Conservation (phyloP, 768 basidiomycete genomes). For the Peribolospora kevripleyi region DNA sequence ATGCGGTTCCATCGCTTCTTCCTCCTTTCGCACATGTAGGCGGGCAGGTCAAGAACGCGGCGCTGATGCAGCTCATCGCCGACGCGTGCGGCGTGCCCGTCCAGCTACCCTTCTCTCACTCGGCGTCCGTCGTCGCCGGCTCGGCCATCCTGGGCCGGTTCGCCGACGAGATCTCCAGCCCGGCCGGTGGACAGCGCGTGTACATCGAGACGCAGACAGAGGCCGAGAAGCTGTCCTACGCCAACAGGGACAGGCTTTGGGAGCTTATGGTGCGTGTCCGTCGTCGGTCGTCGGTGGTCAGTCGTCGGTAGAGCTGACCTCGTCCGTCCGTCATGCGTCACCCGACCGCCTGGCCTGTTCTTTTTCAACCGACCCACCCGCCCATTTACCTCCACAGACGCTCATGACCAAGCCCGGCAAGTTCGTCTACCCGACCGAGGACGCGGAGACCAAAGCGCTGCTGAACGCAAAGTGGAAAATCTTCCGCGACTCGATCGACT, state of each 20-base stretch:
- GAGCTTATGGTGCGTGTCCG: constrained; percentile 51
- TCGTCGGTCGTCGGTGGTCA: too few relatives aligned
- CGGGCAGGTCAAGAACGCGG: constrained; percentile 70
- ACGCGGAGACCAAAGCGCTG: constrained; percentile 40
- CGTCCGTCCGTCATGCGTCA: neutral
- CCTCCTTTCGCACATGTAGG: constrained; percentile 23
- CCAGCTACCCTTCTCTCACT: constrained; percentile 49
- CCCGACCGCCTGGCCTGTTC: neutral
- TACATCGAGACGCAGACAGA: constrained; percentile 19
- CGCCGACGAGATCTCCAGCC: constrained; percentile 28
- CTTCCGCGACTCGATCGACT: constrained; percentile 64
- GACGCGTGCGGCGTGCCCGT: constrained; percentile 60
- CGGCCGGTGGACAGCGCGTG: constrained; percentile 13
- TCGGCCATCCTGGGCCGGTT: constrained; percentile 82
- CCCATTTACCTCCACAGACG: constrained; percentile 25
- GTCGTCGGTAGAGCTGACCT: neutral
- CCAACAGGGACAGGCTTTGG: constrained; percentile 52
- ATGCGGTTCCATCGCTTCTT: neutral
- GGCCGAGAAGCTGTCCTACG: constrained; percentile 21
- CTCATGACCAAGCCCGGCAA: constrained; percentile 78
- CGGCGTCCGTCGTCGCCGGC: constrained; percentile 69
- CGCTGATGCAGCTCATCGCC: constrained; percentile 72
- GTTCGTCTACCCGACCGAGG: constrained; percentile 39
- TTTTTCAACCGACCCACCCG: neutral
- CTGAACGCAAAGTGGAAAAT: constrained; percentile 83